Percentiles rank a stretch among this genome's conserved stretches.
Conservation (phyloP, 257 asterid genomes). For the Fraxinus anomala region DNA sequence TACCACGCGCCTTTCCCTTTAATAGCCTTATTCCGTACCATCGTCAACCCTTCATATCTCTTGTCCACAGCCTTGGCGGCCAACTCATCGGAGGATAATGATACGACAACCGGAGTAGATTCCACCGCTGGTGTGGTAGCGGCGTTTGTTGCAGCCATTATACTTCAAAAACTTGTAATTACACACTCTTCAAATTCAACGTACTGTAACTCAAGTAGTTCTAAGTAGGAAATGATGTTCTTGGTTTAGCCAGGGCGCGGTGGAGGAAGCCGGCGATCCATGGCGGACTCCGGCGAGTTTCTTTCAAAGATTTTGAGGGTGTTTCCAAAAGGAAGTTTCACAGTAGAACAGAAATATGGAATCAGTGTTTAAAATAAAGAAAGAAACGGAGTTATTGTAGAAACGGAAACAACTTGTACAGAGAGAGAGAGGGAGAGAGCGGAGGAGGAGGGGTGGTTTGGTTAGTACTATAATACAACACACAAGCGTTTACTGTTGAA, state of each 20-base stretch:
- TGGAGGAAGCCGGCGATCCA: constrained; percentile 37
- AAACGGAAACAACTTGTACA: constrained; percentile 4
- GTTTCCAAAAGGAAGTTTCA: constrained; percentile 24
- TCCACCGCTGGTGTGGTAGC: constrained; percentile 41
- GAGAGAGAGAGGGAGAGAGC: constrained; percentile 18
- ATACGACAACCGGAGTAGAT: constrained; percentile 24
- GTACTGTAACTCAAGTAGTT: constrained; percentile 16
- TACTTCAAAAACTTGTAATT: constrained; percentile 11
- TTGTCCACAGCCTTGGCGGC: constrained; percentile 80
- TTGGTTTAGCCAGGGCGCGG: constrained; percentile 14
- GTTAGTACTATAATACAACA: no score
- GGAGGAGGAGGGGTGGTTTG: no score
- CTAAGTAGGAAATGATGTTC: not conserved
- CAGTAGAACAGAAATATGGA: constrained; percentile 23
- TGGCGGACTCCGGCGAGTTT: constrained; percentile 44
- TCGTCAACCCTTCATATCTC: constrained; percentile 79
- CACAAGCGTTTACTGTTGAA: no score
- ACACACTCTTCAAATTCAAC: constrained; percentile 9
- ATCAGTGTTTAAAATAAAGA: constrained; percentile 1
- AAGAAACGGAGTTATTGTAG: constrained; percentile 29
- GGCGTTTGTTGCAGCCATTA: constrained; percentile 61
- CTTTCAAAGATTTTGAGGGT: constrained; percentile 3
- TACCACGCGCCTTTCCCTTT: constrained; percentile 99
- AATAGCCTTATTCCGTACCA: constrained; percentile 87
- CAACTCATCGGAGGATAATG: constrained; percentile 52